A percentile compares a stretch with the other conserved stretches of the same genome.
phyloP scores from a whole-genome alignment of 2,329 filamentous ascomycete genomes.

The Leptodontidium sp. region DNA sequence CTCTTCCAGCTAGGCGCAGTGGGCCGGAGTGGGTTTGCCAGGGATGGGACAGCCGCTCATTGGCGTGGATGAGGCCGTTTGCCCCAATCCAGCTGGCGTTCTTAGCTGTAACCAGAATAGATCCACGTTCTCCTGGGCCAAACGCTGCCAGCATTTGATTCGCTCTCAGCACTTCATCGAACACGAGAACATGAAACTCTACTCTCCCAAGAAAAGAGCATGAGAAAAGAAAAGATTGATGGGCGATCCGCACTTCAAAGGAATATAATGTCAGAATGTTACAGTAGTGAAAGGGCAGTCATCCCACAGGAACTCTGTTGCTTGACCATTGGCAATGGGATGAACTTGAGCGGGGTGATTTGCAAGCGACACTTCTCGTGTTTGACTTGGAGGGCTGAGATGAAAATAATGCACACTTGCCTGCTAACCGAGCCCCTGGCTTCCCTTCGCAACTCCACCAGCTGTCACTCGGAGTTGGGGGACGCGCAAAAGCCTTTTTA shows the following conservation, averaged over 20 bases:
- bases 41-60: constrained; percentile 6
- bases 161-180: constrained; percentile 15
- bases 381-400: constrained; percentile 3
- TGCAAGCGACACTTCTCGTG: constrained; percentile 7
- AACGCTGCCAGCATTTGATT: constrained; percentile 6
- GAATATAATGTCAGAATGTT: not conserved
- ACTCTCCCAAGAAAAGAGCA: not conserved
- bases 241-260: not conserved
- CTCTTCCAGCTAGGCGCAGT: constrained; percentile 4
- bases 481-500: constrained; percentile 1
- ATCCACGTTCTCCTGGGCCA: constrained; percentile 15
- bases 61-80: constrained; percentile 6
- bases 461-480: not conserved
- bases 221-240: not conserved
- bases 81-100: not conserved
- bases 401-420: constrained; percentile 7
- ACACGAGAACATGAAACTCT: constrained; percentile 25
- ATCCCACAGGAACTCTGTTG: not conserved
- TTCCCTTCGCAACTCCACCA: constrained; percentile 7
- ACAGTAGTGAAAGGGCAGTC: no score
- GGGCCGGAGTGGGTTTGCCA: not conserved
- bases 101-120: constrained; percentile 21
- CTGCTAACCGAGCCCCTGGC: constrained; percentile 15
- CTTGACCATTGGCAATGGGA: not conserved
- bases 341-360: constrained; percentile 14